Base-by-base conservation (phyloP, 352 stramenopile genomes). In the Hyphochytrium catenoides region DNA sequence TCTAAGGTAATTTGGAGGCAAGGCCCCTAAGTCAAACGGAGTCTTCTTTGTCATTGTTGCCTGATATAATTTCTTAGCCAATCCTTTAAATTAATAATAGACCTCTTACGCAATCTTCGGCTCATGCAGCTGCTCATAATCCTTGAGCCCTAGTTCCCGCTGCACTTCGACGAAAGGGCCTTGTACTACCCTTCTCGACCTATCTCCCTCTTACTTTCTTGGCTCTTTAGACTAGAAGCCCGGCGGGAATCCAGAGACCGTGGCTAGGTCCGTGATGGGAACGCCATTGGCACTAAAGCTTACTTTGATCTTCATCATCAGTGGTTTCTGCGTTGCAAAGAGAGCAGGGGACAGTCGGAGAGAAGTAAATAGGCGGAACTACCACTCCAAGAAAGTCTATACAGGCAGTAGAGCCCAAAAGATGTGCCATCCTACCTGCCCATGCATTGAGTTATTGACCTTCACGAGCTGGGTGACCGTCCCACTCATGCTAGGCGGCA, bases 361-460 rank as follows among this genome's bases (percentile, higher is more conserved):
- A 29, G 8, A 27, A 2, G 8, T 18, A 4, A 4, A 37, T 16
- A 42, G 24, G 24, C 11, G 33, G 5, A 9, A 5, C 15, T 21
- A 8, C 15, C 18, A 45, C 27, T 26, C 9, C 14, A 11, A 22
- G 27, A 4, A 48, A 16, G 39, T 30, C 35, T 25, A 17, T 6
- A 12, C 11, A 0, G 8, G 11, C 6, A 34, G 37, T n/a, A 39
- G n/a, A n/a, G n/a, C 8, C 3, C 4, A 33, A 3, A 15, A 4
- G 4, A 24, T 41, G 15, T 19, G 12, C 3, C 3, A 31, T n/a
- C 46, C 39, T 55, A 79, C 68, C 51, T 88, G 73, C 43, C 84
- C 85, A 31, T 95, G 57, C 66, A 83, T 78, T 29, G 62, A 76
- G 56, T 97, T 97, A 34, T 81, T 75, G 34, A 97, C 85, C 54